Evolutionary conservation across 306 rosid species (phyloP), one percentile per base, ranked within the genome.

Genomic region (Rosa persica): DNA sequence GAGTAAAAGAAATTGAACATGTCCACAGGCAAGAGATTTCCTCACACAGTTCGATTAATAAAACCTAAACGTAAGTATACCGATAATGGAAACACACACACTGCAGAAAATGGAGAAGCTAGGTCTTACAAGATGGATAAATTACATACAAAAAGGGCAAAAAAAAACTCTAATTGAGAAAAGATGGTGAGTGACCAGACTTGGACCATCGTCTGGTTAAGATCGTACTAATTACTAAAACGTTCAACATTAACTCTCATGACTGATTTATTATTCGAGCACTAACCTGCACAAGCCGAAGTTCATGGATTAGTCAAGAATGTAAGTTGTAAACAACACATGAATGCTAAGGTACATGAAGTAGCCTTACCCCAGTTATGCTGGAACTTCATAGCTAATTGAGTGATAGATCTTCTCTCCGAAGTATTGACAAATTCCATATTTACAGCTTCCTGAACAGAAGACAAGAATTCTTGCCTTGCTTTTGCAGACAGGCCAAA

Each of bases 331-430:
- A 15, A 34, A 43, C 40, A 54, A 22, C n/a, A 57, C 8, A 57
- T 23, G 11, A 22, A 22, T 3, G 8, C 34, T 39, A 22, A 43
- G 27, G 61, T 40, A 25, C 22, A 68, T 17, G 23, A 8, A 54
- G 67, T 11, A 77, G n/a, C 23, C 79, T 83, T 87, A 87, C 87
- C 91, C 96, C 93, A 93, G 75, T 85, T 10, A 61, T 90, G 88
- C 70, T 90, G 89, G 82, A 93, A 79, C 68, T 89, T 87, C 77
- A 82, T 79, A 48, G 88, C 92, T 80, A 93, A 66, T 49, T 90
- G 90, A 73, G 87, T 78, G 5, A 86, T 82, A 60, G 66, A 79
- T 85, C 87, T 85, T 83, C 88, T 90, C 79, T 93, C 97, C 19
- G 84, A 78, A 78, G 88, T 87, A 81, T 86, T 87, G 69, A 89